Evolutionary conservation across 2,329 filamentous ascomycete genomes (phyloP), one percentile per base, ranked within the genome.

Genomic region (Nannizzia gypsea): DNA sequence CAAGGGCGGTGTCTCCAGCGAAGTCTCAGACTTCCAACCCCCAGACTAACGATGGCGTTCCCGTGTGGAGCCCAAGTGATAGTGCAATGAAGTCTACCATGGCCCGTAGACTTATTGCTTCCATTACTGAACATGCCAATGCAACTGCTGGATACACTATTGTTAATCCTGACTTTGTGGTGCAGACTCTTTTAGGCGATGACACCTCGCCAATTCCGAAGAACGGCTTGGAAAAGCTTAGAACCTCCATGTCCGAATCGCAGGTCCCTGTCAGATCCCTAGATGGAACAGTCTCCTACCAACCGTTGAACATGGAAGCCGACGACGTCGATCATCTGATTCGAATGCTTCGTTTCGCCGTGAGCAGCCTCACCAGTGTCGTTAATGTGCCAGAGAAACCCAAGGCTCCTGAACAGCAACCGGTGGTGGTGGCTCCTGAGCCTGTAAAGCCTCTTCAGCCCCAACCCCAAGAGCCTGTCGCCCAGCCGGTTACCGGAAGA

Each of bases 81-180:
- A 62, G 57, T 57, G 46, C 56, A 17, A 61, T 58, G 40, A 59
- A 63, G 17, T 56, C 63, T n/a, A 38, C 42, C 11, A 63, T 62
- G 60, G 72, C 73, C 64, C 74, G 73, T 26, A 72, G 73, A 26
- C 72, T 73, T 38, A 65, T 76, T 63, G 71, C 69, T 54, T 73
- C 75, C 62, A 76, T 76, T 61, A 74, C 73, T 65, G 73, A 76
- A 61, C 74, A 76, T 69, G 73, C 73, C 66, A 76, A 76, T 67
- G 68, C 73, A 26, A 73, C 74, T 60, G 73, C 73, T 60, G 73
- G 73, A 50, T 75, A 76, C 62, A 74, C 67, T 52, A 75, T 76
- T 63, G 73, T 75, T 60, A 70, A 72, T 61, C 71, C 74, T 56
- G 73, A 76, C 65, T 67, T 75, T 69, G 73, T 75, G 58, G 73